Evolutionary conservation across 768 basidiomycete species (phyloP).

Genomic region (Boletus sp.): DNA sequence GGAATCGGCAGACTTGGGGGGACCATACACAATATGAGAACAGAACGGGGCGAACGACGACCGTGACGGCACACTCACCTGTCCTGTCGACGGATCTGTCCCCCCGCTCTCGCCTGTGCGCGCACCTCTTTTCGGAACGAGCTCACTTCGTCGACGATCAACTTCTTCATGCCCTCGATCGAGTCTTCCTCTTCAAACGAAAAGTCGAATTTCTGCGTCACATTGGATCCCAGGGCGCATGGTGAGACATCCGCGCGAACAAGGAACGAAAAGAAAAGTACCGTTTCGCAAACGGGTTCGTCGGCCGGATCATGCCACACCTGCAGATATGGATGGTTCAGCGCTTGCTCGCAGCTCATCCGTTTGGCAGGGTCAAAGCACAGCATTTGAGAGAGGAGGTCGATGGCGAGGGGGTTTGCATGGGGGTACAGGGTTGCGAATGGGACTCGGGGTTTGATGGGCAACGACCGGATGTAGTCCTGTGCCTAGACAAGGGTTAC

Average conservation of each 20-base stretch:
- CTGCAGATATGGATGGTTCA: constrained; percentile 90
- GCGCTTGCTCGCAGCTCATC: constrained; percentile 92
- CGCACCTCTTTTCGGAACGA: constrained; percentile 88
- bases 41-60: too few relatives aligned
- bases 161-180: constrained; percentile 94
- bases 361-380: constrained; percentile 96
- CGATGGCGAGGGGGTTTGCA: constrained; percentile 91
- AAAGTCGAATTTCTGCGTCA: constrained; percentile 79
- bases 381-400: constrained; percentile 86
- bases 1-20: constrained; percentile 69
- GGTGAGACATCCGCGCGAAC: not conserved
- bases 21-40: not conserved
- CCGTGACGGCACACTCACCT: constrained; percentile 56
- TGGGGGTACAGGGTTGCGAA: constrained; percentile 91
- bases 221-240: not conserved
- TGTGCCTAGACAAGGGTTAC: constrained; percentile 63
- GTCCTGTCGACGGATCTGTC: constrained; percentile 74
- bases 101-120: constrained; percentile 68
- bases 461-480: constrained; percentile 96
- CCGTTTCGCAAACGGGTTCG: constrained; percentile 81
- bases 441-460: constrained; percentile 92
- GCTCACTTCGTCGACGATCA: constrained; percentile 92
- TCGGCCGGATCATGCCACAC: constrained; percentile 99
- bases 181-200: constrained; percentile 94
- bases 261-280: constrained; percentile 31